A percentile compares a stretch with the other conserved stretches of the same genome.
phyloP scores from a whole-genome alignment of 2,329 filamentous ascomycete genomes.

The Talaromyces pinophilus region DNA sequence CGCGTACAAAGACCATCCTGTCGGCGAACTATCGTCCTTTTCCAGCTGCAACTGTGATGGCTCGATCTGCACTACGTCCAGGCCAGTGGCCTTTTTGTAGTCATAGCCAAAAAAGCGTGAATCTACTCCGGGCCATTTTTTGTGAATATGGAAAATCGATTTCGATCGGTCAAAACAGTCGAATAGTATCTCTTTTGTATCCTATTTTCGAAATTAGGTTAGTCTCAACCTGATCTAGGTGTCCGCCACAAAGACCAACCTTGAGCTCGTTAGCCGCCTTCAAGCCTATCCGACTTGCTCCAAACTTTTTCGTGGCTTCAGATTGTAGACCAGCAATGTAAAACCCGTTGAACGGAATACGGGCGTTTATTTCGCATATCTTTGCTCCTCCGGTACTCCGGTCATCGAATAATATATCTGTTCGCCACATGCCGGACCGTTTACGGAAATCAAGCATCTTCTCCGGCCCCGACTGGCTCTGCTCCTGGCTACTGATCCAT shows the following conservation, averaged over 20 bases:
- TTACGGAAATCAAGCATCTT: constrained; percentile 2
- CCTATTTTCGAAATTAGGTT: background rate
- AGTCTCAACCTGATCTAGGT: background rate
- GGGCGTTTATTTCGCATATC: constrained; percentile 33
- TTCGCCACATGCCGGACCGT: constrained; percentile 31
- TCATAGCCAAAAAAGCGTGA: constrained; percentile 15
- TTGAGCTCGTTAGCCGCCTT: constrained; percentile 12
- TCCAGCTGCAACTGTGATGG: constrained; percentile 14
- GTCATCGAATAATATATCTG: constrained; percentile 30
- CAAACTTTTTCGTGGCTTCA: constrained; percentile 11
- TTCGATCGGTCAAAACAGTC: constrained; percentile 18
- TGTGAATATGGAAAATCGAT: constrained; percentile 17
- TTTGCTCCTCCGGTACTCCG: background rate
- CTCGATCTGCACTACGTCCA: constrained; percentile 12
- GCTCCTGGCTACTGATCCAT: constrained; percentile 18
- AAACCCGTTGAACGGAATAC: constrained; percentile 30
- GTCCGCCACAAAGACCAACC: background rate
- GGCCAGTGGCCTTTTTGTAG: constrained; percentile 9
- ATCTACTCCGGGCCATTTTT: constrained; percentile 21
- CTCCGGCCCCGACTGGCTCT: background rate
- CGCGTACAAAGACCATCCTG: constrained; percentile 12
- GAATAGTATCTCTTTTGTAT: constrained; percentile 13
- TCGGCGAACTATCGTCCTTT: constrained; percentile 8
- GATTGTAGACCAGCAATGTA: constrained; percentile 20
- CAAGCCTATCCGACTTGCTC: constrained; percentile 13